These are phyloP conservation scores for Tetrapisispora namnaoensis DNA, from an alignment of 805 yeast genomes.

Conservation along the genomic window DNA sequence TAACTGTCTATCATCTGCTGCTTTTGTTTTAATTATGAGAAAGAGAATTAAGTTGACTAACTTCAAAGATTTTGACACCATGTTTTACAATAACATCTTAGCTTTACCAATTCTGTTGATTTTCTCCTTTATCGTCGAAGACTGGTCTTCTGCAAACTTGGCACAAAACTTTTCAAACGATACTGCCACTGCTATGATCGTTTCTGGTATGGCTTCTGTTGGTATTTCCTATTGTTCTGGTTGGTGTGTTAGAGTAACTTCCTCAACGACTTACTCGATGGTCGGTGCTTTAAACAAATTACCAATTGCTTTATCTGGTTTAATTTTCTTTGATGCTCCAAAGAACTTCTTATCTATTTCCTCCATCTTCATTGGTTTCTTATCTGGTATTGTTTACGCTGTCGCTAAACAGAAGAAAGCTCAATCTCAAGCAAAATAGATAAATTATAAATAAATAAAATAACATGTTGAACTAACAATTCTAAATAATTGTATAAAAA, in stretches of 20 bases:
- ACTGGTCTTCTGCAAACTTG: constrained; percentile 82
- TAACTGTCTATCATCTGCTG: constrained; percentile 90
- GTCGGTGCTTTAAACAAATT: constrained; percentile 98
- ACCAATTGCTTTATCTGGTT: constrained; percentile 93
- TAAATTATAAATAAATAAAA: neutral
- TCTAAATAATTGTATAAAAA: neutral
- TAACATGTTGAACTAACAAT: neutral
- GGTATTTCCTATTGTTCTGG: constrained; percentile 98
- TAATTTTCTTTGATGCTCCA: constrained; percentile 90
- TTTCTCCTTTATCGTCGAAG: constrained; percentile 72
- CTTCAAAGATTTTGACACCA: constrained; percentile 94
- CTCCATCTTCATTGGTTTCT: constrained; percentile 87
- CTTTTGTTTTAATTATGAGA: constrained; percentile 90
- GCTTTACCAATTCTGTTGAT: constrained; percentile 81
- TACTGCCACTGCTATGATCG: constrained; percentile 69
- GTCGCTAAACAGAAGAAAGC: constrained; percentile 88
- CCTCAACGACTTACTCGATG: constrained; percentile 98
- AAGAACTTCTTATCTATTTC: constrained; percentile 85
- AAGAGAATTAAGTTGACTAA: constrained; percentile 95
- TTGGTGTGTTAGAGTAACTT: constrained; percentile 99
- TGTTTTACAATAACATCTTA: constrained; percentile 93
- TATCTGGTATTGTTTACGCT: constrained; percentile 93
- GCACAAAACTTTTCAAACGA: constrained; percentile 63
- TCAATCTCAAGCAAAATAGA: constrained; percentile 13
- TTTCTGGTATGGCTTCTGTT: constrained; percentile 89